Percentiles rank a stretch among this genome's conserved stretches.
Conservation (phyloP, 148 eudicot species). For the Fagopyrum tataricum region DNA sequence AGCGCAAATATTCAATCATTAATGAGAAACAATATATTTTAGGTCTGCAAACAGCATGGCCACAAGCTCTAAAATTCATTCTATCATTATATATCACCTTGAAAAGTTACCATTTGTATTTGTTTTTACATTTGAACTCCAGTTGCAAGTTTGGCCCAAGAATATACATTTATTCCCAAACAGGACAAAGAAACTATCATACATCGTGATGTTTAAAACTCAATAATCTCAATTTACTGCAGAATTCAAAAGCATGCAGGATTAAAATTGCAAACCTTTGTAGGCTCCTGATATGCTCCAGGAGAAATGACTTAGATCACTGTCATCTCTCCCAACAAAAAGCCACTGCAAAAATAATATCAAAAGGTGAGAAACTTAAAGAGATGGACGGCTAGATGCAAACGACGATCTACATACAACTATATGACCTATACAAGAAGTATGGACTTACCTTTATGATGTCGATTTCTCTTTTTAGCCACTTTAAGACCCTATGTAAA, state of each 20-base stretch:
- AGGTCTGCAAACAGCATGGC: not conserved
- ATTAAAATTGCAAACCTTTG: constrained; percentile 47
- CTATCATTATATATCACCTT: not conserved
- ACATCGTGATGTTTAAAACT: not conserved
- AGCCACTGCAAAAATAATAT: constrained; percentile 65
- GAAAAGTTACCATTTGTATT: not conserved
- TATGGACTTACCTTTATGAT: too few relatives aligned
- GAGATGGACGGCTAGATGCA: not conserved
- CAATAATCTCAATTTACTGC: too few relatives aligned
- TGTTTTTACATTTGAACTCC: not conserved
- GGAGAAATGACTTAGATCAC: constrained; percentile 57
- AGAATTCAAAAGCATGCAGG: too few relatives aligned
- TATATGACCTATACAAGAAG: too few relatives aligned
- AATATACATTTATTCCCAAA: not conserved
- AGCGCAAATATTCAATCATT: not conserved
- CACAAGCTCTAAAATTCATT: not conserved
- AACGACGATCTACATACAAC: not conserved
- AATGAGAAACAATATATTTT: not conserved
- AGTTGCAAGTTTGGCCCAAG: not conserved
- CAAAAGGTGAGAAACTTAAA: constrained; percentile 9
- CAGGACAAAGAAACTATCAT: not conserved
- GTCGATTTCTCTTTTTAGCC: too few relatives aligned
- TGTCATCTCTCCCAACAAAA: constrained; percentile 63
- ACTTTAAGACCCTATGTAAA: too few relatives aligned
- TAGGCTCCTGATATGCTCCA: constrained; percentile 98